Conservation (phyloP, 2,329 filamentous ascomycete species). For the Stylonectria norvegica region DNA sequence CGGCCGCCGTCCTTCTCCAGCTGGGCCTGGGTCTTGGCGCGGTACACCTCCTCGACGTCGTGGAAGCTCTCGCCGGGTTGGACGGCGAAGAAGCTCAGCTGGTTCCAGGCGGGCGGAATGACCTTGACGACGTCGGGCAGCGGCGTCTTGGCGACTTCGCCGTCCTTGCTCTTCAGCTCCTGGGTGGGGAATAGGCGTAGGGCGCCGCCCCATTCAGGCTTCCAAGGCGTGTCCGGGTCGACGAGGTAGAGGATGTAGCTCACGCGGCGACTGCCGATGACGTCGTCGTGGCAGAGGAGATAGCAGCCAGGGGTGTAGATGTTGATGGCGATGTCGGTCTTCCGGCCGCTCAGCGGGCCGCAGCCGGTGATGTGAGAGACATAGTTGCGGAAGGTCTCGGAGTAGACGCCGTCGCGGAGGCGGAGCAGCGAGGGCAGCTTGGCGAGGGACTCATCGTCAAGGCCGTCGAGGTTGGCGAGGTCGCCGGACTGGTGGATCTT, state of each 20-base stretch:
- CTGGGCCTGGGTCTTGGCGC: constrained; percentile 56
- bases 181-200: constrained; percentile 78
- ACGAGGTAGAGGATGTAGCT: constrained; percentile 97
- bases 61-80: constrained; percentile 99
- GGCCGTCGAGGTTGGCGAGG: constrained; percentile 90
- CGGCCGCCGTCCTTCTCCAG: constrained; percentile 68
- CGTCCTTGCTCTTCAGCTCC: constrained; percentile 58
- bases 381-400: constrained; percentile 81
- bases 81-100: constrained; percentile 96
- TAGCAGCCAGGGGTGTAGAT: constrained; percentile 96
- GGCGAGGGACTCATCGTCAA: constrained; percentile 79
- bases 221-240: constrained; percentile 87
- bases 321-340: constrained; percentile 99
- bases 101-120: constrained; percentile 95
- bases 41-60: constrained; percentile 97
- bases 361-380: constrained; percentile 81
- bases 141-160: constrained; percentile 74
- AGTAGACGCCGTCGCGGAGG: constrained; percentile 94
- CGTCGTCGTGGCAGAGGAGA: constrained; percentile 94
- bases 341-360: constrained; percentile 82
- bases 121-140: constrained; percentile 72
- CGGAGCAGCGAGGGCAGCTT: constrained; percentile 86
- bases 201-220: constrained; percentile 88
- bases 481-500: constrained; percentile 99
- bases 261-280: constrained; percentile 92